A percentile compares a stretch with the other conserved stretches of the same genome.
These are phyloP conservation scores for Lepidium campestre DNA, from an alignment of 441 rosid species.

Conservation along the genomic window DNA sequence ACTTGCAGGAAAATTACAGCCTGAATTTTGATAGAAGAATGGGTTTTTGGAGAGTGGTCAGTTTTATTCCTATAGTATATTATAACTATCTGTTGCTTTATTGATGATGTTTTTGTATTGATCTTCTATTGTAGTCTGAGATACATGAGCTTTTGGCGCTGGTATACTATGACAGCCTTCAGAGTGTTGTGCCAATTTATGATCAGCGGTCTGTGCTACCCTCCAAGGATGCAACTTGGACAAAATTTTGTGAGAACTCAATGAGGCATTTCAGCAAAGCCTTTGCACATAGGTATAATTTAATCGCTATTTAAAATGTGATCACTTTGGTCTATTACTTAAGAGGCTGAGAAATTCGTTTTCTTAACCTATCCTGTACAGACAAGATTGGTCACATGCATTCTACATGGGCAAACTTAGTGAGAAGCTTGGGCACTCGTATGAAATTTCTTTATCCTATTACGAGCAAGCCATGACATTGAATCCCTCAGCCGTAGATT, in stretches of 20 bases:
- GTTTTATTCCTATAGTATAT: constrained; percentile 2
- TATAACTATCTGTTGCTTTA: background rate
- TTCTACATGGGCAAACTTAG: constrained; percentile 97
- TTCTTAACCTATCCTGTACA: constrained; percentile 30
- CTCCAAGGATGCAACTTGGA: constrained; percentile 80
- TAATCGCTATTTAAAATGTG: constrained; percentile 9
- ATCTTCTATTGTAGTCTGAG: constrained; percentile 64
- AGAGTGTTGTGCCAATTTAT: constrained; percentile 93
- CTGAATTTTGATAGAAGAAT: constrained; percentile 12
- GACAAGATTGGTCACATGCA: constrained; percentile 99
- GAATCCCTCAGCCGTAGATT: constrained; percentile 90
- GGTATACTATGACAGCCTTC: constrained; percentile 98
- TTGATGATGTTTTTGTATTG: constrained; percentile 26
- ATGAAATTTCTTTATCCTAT: constrained; percentile 62
- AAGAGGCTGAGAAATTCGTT: constrained; percentile 6
- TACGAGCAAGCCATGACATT: constrained; percentile 75
- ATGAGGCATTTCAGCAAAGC: constrained; percentile 92
- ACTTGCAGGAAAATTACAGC: background rate
- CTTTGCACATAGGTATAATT: constrained; percentile 64
- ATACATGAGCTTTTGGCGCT: constrained; percentile 95
- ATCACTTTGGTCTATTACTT: constrained; percentile 11
- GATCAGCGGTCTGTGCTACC: constrained; percentile 88
- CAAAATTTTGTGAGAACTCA: constrained; percentile 72
- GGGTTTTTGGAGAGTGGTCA: background rate
- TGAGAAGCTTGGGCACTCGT: constrained; percentile 83